Percentiles rank a stretch among this genome's conserved stretches.
phyloP scores from a whole-genome alignment of 805 yeast species.

The Nakazawaea holstii region DNA sequence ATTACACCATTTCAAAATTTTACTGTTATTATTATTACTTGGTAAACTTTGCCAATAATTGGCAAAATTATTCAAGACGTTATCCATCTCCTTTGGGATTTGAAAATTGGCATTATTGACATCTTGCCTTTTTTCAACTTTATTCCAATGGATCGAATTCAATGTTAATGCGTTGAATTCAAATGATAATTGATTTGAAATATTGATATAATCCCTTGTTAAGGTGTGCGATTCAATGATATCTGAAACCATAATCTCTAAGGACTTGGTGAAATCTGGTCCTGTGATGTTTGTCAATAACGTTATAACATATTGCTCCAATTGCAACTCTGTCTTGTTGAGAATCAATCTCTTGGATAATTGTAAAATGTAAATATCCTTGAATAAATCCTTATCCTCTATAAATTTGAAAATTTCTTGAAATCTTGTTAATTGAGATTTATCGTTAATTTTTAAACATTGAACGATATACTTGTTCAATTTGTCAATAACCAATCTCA shows the following conservation, averaged over 20 bases:
- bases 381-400: conserved; percentile 28
- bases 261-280: not conserved
- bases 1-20: conserved; percentile 24
- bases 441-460: conserved; percentile 15
- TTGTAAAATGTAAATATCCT: conserved; percentile 27
- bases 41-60: conserved; percentile 15
- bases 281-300: conserved; percentile 14
- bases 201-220: not conserved
- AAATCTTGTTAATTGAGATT: conserved; percentile 15
- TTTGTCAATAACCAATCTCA: conserved; percentile 26
- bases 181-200: not conserved
- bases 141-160: conserved; percentile 29
- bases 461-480: conserved; percentile 8
- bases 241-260: conserved; percentile 5
- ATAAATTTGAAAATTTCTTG: conserved; percentile 26
- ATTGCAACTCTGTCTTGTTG: conserved; percentile 16
- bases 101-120: conserved; percentile 9
- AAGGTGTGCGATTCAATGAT: not conserved
- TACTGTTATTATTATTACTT: conserved; percentile 15
- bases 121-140: conserved; percentile 21
- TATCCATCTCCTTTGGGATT: conserved; percentile 22
- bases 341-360: conserved; percentile 32
- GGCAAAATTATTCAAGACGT: conserved; percentile 19
- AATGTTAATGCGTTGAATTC: conserved; percentile 9
- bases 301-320: conserved; percentile 20